Evolutionary conservation across 257 asterid species (phyloP), one percentile per base, ranked within the genome.

Genomic region (Haberlea rhodopensis): DNA sequence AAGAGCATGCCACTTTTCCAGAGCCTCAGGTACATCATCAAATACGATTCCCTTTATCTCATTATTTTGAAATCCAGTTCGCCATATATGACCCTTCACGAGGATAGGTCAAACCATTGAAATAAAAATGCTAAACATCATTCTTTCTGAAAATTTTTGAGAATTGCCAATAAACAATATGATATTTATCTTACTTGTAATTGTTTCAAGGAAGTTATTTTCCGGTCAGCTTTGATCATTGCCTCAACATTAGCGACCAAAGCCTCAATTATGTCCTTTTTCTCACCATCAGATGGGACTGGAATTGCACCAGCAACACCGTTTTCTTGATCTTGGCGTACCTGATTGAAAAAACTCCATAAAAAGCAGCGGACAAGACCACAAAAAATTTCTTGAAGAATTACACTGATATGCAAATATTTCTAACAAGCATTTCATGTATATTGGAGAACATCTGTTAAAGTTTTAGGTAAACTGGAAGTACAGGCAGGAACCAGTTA

Each of bases 181-280:
- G 24, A 16, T 27, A 51, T 32, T 16, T 5, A 31, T 23, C 82
- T 72, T 71, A 87, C 99, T 80, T 94, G 99, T 71, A 94, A 77
- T 75, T 94, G 87, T 73, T 94, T 94, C 76, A 94, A 78, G 70
- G 99, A 78, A 58, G 96, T 90, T 75, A 94, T 84, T 80, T 94
- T 94, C 65, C 97, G 71, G 82, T 94, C 99, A 48, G 97, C 94
- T 82, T 84, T 81, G 64, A 90, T 94, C 99, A 94, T 94, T 6
- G 94, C 92, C 68, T 72, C 87, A 56, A 90, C 97, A 57, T 94
- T 94, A 58, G 96, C 68, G 7, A 90, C 94, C 78, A 90, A 59
- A 66, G 97, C 95, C 27, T 82, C 91, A 75, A 85, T 83, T 22
- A 88, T 78, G 2, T 88, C 95, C 68, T 78, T 85, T 75, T 87